These are phyloP conservation scores for Leptographium radiaticola DNA, from an alignment of 2,329 filamentous ascomycete genomes.

Conservation along the genomic window DNA sequence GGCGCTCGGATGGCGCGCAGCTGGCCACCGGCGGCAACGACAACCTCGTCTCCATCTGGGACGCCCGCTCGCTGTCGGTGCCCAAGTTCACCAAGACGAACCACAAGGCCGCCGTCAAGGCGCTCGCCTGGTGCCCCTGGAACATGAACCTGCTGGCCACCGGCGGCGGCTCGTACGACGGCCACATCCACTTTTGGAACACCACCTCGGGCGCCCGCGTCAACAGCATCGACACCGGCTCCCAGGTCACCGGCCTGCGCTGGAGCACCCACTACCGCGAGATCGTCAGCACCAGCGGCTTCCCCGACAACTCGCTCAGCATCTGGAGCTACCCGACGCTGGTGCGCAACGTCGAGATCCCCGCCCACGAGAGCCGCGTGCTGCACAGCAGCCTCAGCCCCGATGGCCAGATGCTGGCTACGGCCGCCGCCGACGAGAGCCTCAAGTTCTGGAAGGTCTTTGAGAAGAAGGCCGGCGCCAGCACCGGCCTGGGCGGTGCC, in stretches of 20 bases:
- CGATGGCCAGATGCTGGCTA: slow-evolving; percentile 95
- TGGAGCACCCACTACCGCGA: slow-evolving; percentile 98
- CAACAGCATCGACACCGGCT: slow-evolving; percentile 98
- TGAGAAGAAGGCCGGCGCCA: slow-evolving; percentile 83
- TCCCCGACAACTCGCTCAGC: slow-evolving; percentile 97
- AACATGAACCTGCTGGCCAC: slow-evolving; percentile 94
- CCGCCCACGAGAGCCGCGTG: slow-evolving; percentile 91
- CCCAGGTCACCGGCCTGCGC: slow-evolving; percentile 87
- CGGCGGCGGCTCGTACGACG: slow-evolving; percentile 89
- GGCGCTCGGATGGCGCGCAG: slow-evolving; percentile 92
- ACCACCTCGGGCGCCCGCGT: slow-evolving; percentile 92
- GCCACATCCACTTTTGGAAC: slow-evolving; percentile 99
- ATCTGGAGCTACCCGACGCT: slow-evolving; percentile 98
- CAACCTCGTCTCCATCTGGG: slow-evolving; percentile 98
- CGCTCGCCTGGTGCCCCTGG: slow-evolving; percentile 97
- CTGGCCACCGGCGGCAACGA: slow-evolving; percentile 96
- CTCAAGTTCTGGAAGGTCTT: slow-evolving; percentile 99
- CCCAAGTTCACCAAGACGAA: slow-evolving; percentile 99
- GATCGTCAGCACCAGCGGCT: slow-evolving; percentile 93
- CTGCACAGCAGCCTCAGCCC: slow-evolving; percentile 95
- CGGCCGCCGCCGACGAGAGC: slow-evolving; percentile 79
- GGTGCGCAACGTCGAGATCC: slow-evolving; percentile 95
- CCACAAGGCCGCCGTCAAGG: slow-evolving; percentile 97
- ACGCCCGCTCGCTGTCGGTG: slow-evolving; percentile 80
- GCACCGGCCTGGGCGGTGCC: slow-evolving; percentile 49